These are phyloP conservation scores for Pestalotiopsis sp. DNA, from an alignment of 2,329 filamentous ascomycete genomes.

Conservation along the genomic window DNA sequence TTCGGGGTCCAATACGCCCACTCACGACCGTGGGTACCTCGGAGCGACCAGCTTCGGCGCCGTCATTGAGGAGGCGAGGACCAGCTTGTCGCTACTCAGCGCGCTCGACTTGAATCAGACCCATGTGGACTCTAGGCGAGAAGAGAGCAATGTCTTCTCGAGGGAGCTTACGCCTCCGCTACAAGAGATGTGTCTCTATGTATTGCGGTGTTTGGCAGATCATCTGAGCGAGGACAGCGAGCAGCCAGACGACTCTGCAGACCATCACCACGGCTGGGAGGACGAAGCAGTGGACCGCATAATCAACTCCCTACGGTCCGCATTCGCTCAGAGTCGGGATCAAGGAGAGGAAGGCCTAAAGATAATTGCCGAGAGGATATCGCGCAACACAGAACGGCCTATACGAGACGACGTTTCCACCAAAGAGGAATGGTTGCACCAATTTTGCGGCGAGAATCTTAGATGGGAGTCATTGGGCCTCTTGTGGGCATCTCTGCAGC, in stretches of 20 bases:
- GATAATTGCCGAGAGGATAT: constrained; percentile 17
- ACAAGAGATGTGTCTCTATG: constrained; percentile 17
- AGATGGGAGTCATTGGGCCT: constrained; percentile 34
- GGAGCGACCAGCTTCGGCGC: constrained; percentile 31
- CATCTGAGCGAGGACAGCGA: background rate
- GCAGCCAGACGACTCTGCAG: background rate
- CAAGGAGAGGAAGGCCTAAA: background rate
- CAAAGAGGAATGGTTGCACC: constrained; percentile 28
- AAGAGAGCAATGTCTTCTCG: background rate
- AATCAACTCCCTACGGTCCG: constrained; percentile 25
- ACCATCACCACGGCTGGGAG: background rate
- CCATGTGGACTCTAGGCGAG: background rate
- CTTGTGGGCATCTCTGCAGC: constrained; percentile 21
- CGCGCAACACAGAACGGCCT: constrained; percentile 30
- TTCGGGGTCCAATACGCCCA: background rate
- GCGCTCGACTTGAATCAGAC: background rate
- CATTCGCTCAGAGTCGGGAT: constrained; percentile 23
- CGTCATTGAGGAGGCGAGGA: constrained; percentile 36
- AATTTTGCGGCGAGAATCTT: constrained; percentile 28
- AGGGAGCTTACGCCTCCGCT: constrained; percentile 8
- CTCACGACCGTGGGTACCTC: constrained; percentile 13
- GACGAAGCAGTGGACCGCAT: constrained; percentile 11
- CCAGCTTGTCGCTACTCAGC: constrained; percentile 24
- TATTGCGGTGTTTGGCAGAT: constrained; percentile 8
- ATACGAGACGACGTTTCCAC: constrained; percentile 27